Conservation (phyloP, 495 filamentous ascomycete genomes). For the Elasticomyces elasticus region DNA sequence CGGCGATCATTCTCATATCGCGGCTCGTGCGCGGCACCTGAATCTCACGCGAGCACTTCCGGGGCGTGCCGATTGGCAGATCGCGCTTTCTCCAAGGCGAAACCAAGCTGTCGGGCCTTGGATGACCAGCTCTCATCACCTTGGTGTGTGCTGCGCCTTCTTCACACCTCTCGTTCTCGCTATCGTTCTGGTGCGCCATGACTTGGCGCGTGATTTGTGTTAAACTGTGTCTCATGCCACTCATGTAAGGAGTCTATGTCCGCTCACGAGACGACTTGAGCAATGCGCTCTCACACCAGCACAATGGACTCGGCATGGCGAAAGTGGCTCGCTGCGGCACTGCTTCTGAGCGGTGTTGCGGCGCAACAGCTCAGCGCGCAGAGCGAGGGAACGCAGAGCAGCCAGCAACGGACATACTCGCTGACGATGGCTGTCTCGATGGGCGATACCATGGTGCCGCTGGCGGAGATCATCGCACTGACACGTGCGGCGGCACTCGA, state of each 20-base stretch:
- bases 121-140: background rate
- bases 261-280: background rate
- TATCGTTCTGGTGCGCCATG: background rate
- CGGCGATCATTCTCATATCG: no score
- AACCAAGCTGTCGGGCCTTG: no score
- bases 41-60: background rate
- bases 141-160: background rate
- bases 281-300: background rate
- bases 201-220: background rate
- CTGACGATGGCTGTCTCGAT: constrained; percentile 6
- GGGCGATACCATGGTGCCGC: constrained; percentile 3
- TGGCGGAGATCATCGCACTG: constrained; percentile 7
- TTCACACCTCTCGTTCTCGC: background rate
- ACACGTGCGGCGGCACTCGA: background rate
- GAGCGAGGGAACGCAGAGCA: background rate
- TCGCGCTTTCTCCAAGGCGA: no score
- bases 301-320: background rate
- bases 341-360: background rate
- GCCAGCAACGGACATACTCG: background rate
- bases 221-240: background rate
- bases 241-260: background rate
- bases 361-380: background rate
- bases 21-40: no score
- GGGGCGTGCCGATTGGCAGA: background rate
- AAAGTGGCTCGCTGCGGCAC: background rate